Evolutionary conservation across 345 rosid genomes (phyloP).

Genomic region (Luvunga scandens): DNA sequence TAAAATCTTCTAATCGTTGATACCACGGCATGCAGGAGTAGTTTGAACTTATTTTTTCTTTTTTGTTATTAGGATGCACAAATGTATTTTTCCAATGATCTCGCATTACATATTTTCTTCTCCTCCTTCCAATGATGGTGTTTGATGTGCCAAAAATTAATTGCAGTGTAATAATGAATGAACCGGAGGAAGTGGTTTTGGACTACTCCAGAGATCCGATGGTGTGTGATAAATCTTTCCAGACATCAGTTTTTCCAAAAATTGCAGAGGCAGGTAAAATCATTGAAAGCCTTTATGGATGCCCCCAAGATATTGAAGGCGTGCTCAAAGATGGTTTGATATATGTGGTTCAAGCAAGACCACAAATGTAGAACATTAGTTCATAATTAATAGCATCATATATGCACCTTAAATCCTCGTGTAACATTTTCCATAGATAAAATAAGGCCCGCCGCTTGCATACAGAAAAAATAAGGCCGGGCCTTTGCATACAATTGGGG

Average conservation of each 20-base stretch:
- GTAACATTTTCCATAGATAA: no score
- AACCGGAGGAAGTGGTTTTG: slow-evolving; percentile 25
- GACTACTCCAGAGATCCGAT: slow-evolving; percentile 36
- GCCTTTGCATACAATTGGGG: no score
- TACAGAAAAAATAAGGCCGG: no score
- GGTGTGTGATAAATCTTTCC: slow-evolving; percentile 28
- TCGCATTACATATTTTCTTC: neutral
- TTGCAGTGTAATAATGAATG: slow-evolving; percentile 38
- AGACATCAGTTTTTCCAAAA: slow-evolving; percentile 27
- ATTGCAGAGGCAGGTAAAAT: slow-evolving; percentile 36
- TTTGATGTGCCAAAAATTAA: neutral
- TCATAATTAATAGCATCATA: rapidly evolving
- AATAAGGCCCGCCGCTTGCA: no score
- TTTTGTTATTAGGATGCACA: no score
- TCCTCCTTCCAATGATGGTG: neutral
- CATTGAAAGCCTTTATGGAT: slow-evolving; percentile 34
- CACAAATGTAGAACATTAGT: slow-evolving; percentile 20
- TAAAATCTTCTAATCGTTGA: no score
- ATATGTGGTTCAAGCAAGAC: slow-evolving; percentile 41
- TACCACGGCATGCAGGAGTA: no score
- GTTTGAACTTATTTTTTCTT: no score
- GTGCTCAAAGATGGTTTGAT: slow-evolving; percentile 32
- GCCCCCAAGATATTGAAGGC: slow-evolving; percentile 38
- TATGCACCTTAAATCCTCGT: no score
- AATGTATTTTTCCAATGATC: neutral